Base-by-base conservation (phyloP, 2,329 filamentous ascomycete genomes). In the Sarocladium oryzae region DNA sequence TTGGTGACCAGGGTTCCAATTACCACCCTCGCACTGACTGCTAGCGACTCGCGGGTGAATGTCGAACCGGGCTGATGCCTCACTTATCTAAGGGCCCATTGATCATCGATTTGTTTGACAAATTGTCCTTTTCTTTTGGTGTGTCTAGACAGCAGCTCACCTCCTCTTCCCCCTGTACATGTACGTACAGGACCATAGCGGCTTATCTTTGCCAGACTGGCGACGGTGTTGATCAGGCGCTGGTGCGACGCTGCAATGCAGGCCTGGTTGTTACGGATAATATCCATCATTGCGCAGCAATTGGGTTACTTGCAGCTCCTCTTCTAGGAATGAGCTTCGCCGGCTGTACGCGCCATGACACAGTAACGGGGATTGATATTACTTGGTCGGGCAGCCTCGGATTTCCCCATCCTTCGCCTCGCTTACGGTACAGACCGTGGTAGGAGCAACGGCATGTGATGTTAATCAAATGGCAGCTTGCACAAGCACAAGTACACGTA, bases 21-120 rank as follows among this genome's bases (percentile, higher is more conserved):
- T 26, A 43, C 40, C 7, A 43, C 40, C 40, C 40, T 43, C 40
- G 40, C 40, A 43, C 40, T 43, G 40, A 20, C 23, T 28, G 23
- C 40, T 43, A 23, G 21, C 23, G 15, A 43, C 21, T n/a, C 21
- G 21, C 40, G 4, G 21, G 24, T 15, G n/a, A 26, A 28, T 11
- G 10, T 43, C 11, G 23, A 26, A 15, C 21, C 40, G 26, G 40
- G 40, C 21, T 43, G 40, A 43, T 28, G n/a, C 36, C 36, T 40
- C 36, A 40, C 11, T 37, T 40, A 8, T 40, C 35, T 16, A 10
- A 37, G 9, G 35, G 16, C 23, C n/a, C n/a, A n/a, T 40, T 5
- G 37, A 40, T 23, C 37, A 40, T 40, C 7, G 7, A 3, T 23
- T 40, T 40, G 16, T 40, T 36, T 36, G 33, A n/a, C 33, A n/a